phyloP scores from a whole-genome alignment of 2,329 filamentous ascomycete species.

The Aspergillus udagawae region DNA sequence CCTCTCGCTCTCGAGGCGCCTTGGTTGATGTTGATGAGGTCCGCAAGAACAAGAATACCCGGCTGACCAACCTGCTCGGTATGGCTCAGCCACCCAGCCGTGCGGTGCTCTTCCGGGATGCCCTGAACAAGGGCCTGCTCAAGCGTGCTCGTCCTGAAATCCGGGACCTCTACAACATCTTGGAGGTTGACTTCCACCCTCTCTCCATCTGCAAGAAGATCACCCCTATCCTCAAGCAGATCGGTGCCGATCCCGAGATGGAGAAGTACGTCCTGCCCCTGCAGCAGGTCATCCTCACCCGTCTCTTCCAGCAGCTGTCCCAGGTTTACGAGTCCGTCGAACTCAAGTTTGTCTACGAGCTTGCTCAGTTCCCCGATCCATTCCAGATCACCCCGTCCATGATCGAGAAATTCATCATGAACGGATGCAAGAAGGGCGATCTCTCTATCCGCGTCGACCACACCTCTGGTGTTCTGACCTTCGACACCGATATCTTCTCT shows the following conservation, averaged over 20 bases:
- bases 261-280: conserved; percentile 92
- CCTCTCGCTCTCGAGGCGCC: conserved; percentile 88
- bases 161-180: conserved; percentile 93
- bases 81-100: conserved; percentile 89
- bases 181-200: conserved; percentile 98
- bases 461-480: conserved; percentile 89
- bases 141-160: conserved; percentile 93
- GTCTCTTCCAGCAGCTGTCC: conserved; percentile 96
- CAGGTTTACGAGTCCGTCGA: conserved; percentile 99
- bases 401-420: conserved; percentile 99
- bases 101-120: conserved; percentile 89
- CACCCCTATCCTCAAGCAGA: conserved; percentile 89
- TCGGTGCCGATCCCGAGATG: conserved; percentile 92
- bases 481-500: conserved; percentile 97
- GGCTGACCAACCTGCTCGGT: conserved; percentile 89
- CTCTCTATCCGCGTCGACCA: conserved; percentile 95
- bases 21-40: conserved; percentile 96
- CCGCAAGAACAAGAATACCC: conserved; percentile 97
- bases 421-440: conserved; percentile 99
- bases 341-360: conserved; percentile 84
- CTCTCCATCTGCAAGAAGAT: conserved; percentile 99
- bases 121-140: conserved; percentile 87
- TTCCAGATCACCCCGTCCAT: conserved; percentile 88
- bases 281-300: conserved; percentile 96
- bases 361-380: conserved; percentile 92